These are phyloP conservation scores for Saturnispora besseyi DNA, from an alignment of 805 yeast genomes.

Conservation along the genomic window DNA sequence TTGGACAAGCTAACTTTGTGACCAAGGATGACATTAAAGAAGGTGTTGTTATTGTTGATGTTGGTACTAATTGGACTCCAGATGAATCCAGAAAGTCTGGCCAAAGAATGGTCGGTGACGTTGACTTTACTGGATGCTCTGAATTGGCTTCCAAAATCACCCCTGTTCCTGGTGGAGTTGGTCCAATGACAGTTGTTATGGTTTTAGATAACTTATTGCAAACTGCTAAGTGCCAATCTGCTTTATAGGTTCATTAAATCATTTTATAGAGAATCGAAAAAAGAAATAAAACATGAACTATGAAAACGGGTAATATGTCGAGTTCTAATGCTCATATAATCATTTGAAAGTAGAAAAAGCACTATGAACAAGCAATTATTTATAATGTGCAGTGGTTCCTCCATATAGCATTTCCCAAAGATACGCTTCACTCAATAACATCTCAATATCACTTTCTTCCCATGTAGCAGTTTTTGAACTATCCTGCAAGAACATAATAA, in stretches of 20 bases:
- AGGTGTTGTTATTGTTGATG: conserved; percentile 84
- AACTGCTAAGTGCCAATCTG: conserved; percentile 45
- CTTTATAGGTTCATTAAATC: conserved; percentile 8
- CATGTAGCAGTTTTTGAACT: conserved; percentile 73
- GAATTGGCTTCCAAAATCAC: conserved; percentile 64
- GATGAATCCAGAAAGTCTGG: conserved; percentile 74
- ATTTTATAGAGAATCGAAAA: background rate
- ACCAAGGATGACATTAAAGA: conserved; percentile 82
- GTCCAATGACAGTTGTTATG: conserved; percentile 99
- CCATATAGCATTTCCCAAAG: conserved; percentile 93
- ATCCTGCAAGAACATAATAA: conserved; percentile 81
- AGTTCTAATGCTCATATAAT: no score
- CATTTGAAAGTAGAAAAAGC: no score
- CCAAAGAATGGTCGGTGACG: conserved; percentile 86
- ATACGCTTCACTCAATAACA: conserved; percentile 89
- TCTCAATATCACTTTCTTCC: conserved; percentile 84
- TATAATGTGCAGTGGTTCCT: conserved; percentile 81
- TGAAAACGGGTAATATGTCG: no score
- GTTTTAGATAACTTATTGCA: conserved; percentile 71
- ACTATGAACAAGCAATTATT: conserved; percentile 17
- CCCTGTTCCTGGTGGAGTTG: conserved; percentile 99
- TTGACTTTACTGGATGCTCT: conserved; percentile 64
- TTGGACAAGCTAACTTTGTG: conserved; percentile 78
- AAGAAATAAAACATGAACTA: no score
- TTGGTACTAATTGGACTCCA: conserved; percentile 84